Conservation (phyloP, 257 asterid species). For the Coffea eugenioides region DNA sequence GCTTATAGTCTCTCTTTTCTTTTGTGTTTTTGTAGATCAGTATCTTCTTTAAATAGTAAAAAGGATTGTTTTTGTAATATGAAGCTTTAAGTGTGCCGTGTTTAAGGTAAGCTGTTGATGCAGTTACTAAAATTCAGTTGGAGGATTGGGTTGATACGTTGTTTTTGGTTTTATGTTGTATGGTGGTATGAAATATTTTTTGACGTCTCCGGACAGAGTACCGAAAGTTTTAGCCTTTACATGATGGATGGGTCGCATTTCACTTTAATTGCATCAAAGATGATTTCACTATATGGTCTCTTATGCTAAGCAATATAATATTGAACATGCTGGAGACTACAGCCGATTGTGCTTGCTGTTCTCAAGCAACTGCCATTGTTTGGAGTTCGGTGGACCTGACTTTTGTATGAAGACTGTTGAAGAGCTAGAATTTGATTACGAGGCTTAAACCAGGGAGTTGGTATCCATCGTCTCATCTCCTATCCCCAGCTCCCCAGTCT, state of each 20-base stretch:
- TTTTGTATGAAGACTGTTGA: too few relatives aligned
- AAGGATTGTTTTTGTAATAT: not conserved
- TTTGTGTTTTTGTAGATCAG: not conserved
- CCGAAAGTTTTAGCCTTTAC: slow-evolving; percentile 37
- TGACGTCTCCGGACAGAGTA: slow-evolving; percentile 12
- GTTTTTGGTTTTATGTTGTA: slow-evolving; percentile 25
- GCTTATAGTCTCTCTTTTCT: not conserved
- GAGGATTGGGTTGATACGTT: not conserved
- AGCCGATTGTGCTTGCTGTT: too few relatives aligned
- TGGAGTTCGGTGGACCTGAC: too few relatives aligned
- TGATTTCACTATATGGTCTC: too few relatives aligned
- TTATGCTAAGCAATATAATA: too few relatives aligned
- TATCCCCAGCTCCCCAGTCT: too few relatives aligned
- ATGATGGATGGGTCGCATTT: not conserved
- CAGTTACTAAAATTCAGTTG: not conserved
- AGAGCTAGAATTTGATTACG: too few relatives aligned
- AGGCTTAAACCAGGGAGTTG: too few relatives aligned
- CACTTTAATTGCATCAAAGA: too few relatives aligned
- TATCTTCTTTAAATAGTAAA: not conserved
- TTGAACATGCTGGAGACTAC: too few relatives aligned
- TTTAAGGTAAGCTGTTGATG: not conserved
- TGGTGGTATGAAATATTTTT: slow-evolving; percentile 34
- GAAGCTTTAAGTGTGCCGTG: not conserved
- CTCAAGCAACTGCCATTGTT: too few relatives aligned
- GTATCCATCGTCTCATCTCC: too few relatives aligned